Evolutionary conservation across 805 yeast species (phyloP), one percentile per base, ranked within the genome.

Genomic region (Cyberlindnera meyerae): DNA sequence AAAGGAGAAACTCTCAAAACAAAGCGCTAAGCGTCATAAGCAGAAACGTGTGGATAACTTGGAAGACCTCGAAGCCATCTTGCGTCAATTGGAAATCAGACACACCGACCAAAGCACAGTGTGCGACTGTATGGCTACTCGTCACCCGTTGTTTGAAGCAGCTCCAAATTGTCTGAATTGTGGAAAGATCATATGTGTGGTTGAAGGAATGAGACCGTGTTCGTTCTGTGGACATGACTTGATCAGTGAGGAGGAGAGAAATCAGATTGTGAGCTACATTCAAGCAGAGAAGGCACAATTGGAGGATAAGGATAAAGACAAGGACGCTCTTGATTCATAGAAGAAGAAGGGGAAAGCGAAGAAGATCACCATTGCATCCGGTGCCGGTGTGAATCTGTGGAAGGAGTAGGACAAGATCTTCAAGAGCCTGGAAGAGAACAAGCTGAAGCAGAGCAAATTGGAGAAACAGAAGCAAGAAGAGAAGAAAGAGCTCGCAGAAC

Each of bases 111-210:
- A 52, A 11, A 7, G 24, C 4, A 30, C 33, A 2, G 13, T 14
- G 1, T 89, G 97, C 55, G 75, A 81, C 44, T 89, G 97, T 54
- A 84, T 81, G 77, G 97, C 90, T 1, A 74, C 82, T 0, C 66
- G 83, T 42, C 98, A 93, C 54, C 95, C 96, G 4, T 62, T 93
- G 21, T 82, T 87, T 44, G 94, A 85, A 39, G 72, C 82, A 45
- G 93, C 94, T 3, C 97, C 98, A 1, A 93, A 93, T 56, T 93
- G 99, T 52, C 61, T 93, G 27, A 79, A 82, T 42, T 93, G 99
- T 58, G 99, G 99, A 9, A 85, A 88, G 58, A 85, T 93, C 28
- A 85, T 93, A 3, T 93, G 99, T 63, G 70, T 73, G 4, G 80
- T 79, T 48, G 97, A 93, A 54, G 97, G 97, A 0, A 63, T 86